These are phyloP conservation scores for Salix caprea DNA, from an alignment of 345 rosid genomes.

Conservation along the genomic window DNA sequence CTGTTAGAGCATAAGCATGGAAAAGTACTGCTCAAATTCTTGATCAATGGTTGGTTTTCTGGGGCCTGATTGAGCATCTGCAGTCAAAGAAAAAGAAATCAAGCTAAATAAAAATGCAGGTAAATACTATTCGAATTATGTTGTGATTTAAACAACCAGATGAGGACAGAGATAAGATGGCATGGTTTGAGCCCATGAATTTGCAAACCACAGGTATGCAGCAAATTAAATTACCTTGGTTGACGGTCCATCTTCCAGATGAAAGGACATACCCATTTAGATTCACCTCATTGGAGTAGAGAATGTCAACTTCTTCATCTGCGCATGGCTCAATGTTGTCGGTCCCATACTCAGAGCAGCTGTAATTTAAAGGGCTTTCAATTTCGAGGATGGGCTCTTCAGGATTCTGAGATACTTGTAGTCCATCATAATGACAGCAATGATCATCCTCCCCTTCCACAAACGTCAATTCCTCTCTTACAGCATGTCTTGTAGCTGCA, in stretches of 20 bases:
- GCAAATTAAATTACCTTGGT: constrained; percentile 45
- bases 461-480: constrained; percentile 13
- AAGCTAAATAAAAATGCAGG: neutral
- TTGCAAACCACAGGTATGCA: neutral
- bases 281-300: constrained; percentile 27
- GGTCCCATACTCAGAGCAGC: constrained; percentile 26
- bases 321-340: constrained; percentile 34
- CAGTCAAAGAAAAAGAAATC: constrained; percentile 13
- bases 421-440: constrained; percentile 5
- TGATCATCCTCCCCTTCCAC: constrained; percentile 11
- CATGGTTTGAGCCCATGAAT: neutral
- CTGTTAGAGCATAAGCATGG: constrained; percentile 63
- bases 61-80: constrained; percentile 37
- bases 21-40: constrained; percentile 88
- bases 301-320: constrained; percentile 44
- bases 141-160: neutral
- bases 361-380: constrained; percentile 18
- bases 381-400: constrained; percentile 29
- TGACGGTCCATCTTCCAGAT: constrained; percentile 62
- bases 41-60: constrained; percentile 85
- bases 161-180: neutral
- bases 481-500: neutral
- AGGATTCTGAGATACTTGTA: constrained; percentile 18
- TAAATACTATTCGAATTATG: neutral
- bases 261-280: constrained; percentile 49